Percentiles rank a stretch among this genome's conserved stretches.
These are phyloP conservation scores for Sugiyamaella floridensis DNA, from an alignment of 805 yeast species.

Conservation along the genomic window DNA sequence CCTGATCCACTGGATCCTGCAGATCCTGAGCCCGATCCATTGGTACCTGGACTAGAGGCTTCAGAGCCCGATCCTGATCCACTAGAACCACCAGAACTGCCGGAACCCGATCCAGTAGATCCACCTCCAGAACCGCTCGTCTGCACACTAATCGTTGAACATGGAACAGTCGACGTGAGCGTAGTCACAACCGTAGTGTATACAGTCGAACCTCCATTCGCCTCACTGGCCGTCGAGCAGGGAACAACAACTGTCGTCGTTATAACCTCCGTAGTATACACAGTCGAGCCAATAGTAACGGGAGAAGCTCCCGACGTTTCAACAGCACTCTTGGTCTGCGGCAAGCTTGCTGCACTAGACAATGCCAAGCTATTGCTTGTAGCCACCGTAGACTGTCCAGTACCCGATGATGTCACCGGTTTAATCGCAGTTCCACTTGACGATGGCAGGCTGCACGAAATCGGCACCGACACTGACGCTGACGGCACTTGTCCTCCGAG, in stretches of 20 bases:
- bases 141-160: not conserved
- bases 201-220: not conserved
- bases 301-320: not conserved
- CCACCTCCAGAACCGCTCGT: not conserved
- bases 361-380: not conserved
- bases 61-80: not conserved
- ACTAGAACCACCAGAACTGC: not conserved
- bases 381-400: not conserved
- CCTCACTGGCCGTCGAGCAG: not conserved
- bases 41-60: not conserved
- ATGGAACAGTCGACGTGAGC: not conserved
- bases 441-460: not conserved
- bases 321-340: not conserved
- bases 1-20: not conserved
- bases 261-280: constrained; percentile 2
- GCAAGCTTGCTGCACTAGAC: not conserved
- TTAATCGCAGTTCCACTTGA: not conserved
- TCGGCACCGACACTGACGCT: not conserved
- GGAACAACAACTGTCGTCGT: constrained; percentile 1
- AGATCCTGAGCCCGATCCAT: not conserved
- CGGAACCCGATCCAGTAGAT: not conserved
- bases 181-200: constrained; percentile 1
- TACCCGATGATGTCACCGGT: not conserved
- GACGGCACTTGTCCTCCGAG: not conserved
- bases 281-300: not conserved